Evolutionary conservation across 805 yeast species (phyloP), one percentile per base, ranked within the genome.

Genomic region (Torulaspora microellipsoides): DNA sequence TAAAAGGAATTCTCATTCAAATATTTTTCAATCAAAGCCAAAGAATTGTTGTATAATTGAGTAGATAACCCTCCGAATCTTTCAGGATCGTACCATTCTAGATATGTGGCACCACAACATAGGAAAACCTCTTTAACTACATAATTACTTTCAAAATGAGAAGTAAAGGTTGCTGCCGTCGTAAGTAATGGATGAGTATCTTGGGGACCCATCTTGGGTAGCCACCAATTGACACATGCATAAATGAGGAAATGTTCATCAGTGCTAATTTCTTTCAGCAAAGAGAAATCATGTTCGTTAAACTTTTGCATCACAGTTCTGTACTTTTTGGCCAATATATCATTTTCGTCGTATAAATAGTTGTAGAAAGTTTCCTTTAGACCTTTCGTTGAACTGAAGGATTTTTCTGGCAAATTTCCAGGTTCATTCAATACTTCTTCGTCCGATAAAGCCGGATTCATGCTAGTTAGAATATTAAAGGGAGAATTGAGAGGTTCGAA

Each of bases 171-270:
- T 0, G 71, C 67, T 1, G 62, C 62, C 0, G 75, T 71, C 9
- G 72, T 69, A 5, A 72, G 51, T 11, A 58, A 52, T 2, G 68
- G 65, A 45, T 70, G 74, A 0, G 75, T 66, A 31, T 64, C 53
- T 44, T 71, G 74, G 1, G 76, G 73, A 1, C 72, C 68, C 8
- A 71, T 56, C 3, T 70, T 55, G 5, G 65, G 65, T 47, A 73
- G 64, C 48, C 71, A 72, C 1, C 70, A 71, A 34, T 66, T 62
- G 5, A 66, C 58, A 45, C 72, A 71, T 3, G 68, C 69, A 47
- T 64, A 59, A 44, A 58, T 63, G 15, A 56, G 31, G 27, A 52
- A 47, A n/a, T 45, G 46, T 31, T 49, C 53, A 28, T 49, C 51
- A 15, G 31, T 41, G 31, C 42, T 25, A 10, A 36, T 15, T 11